Conservation (phyloP, 106 monocot genomes). For the Acorus calamus region DNA sequence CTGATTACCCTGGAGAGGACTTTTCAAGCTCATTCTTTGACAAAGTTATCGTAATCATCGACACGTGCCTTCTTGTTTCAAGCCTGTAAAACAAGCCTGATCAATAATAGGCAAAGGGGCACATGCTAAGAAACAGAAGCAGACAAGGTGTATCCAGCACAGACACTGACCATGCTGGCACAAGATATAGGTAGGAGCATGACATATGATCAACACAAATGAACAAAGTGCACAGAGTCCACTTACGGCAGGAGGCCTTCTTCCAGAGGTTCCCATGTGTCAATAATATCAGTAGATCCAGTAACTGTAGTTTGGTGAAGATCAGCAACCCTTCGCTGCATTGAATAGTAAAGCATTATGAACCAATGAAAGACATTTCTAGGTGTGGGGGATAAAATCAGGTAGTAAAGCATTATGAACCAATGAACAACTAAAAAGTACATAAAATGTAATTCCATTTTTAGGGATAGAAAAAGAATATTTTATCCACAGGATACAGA, state of each 20-base stretch:
- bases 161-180: too few species aligned
- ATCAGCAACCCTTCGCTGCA: slow-evolving; percentile 66
- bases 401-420: too few species aligned
- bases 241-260: slow-evolving; percentile 91
- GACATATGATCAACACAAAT: too few species aligned
- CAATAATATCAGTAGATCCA: slow-evolving; percentile 75
- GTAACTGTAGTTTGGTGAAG: slow-evolving; percentile 72
- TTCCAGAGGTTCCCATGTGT: slow-evolving; percentile 91
- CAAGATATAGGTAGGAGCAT: too few species aligned
- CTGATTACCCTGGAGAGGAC: slow-evolving; percentile 39
- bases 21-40: slow-evolving; percentile 43
- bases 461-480: too few species aligned
- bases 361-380: not conserved
- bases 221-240: not conserved
- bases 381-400: too few species aligned
- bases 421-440: too few species aligned
- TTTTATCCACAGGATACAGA: too few species aligned
- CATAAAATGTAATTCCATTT: too few species aligned
- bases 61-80: slow-evolving; percentile 62
- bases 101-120: too few species aligned
- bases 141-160: too few species aligned
- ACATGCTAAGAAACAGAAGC: too few species aligned
- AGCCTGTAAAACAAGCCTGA: slow-evolving; percentile 20
- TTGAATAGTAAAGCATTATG: not conserved
- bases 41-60: slow-evolving; percentile 52